Conservation (phyloP, 345 rosid genomes). For the Capsella bursapastoris region DNA sequence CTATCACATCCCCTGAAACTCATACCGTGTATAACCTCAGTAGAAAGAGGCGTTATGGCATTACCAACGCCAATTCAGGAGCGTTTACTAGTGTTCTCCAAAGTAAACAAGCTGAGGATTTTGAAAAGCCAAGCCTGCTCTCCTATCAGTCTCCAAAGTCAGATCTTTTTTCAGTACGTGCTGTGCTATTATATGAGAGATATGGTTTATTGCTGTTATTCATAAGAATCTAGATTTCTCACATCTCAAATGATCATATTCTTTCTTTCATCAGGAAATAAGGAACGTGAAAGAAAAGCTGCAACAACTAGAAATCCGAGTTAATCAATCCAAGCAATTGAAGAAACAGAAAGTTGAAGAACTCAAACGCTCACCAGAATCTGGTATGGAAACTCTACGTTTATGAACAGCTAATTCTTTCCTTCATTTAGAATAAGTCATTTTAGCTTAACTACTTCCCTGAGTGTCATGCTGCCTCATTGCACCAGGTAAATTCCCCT, state of each 20-base stretch:
- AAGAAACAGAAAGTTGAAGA: slow-evolving; percentile 41
- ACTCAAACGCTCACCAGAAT: slow-evolving; percentile 25
- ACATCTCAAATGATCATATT: slow-evolving; percentile 2
- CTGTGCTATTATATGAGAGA: slow-evolving; percentile 14
- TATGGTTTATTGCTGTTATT: slow-evolving; percentile 1
- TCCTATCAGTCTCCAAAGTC: slow-evolving; percentile 21
- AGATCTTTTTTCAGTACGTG: slow-evolving; percentile 36
- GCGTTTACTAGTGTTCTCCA: slow-evolving; percentile 33
- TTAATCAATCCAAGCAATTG: slow-evolving; percentile 40
- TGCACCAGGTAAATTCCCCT: slow-evolving; percentile 21
- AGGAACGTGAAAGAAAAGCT: slow-evolving; percentile 47
- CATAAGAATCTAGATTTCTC: slow-evolving; percentile 5
- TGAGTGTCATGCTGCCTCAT: slow-evolving; percentile 3
- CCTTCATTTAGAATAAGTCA: neutral
- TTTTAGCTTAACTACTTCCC: neutral
- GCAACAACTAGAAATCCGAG: slow-evolving; percentile 45
- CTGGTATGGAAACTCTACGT: slow-evolving; percentile 37
- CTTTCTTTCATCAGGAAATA: slow-evolving; percentile 41
- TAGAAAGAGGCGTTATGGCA: slow-evolving; percentile 47
- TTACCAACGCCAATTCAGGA: slow-evolving; percentile 16
- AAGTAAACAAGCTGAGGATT: slow-evolving; percentile 28
- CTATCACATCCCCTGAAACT: slow-evolving; percentile 31
- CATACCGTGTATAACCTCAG: slow-evolving; percentile 6
- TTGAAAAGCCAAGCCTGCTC: slow-evolving; percentile 31
- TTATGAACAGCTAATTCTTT: neutral